A percentile compares a stretch with the other conserved stretches of the same genome.
phyloP scores from a whole-genome alignment of 2,329 filamentous ascomycete genomes.

The Penicillium corylophilum region DNA sequence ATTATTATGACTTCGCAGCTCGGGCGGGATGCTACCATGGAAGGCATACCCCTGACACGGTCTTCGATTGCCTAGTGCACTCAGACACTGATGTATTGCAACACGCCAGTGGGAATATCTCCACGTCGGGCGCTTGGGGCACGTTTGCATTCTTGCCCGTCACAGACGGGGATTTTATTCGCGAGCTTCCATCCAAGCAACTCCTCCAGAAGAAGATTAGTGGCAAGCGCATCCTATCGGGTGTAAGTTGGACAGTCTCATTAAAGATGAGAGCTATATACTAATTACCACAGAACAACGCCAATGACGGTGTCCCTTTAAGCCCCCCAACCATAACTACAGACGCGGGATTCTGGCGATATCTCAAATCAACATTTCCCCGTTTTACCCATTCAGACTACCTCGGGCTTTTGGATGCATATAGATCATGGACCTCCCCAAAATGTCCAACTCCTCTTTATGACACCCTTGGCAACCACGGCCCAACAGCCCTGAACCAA shows the following conservation, averaged over 20 bases:
- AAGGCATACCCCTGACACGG: constrained; percentile 2
- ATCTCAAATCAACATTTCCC: constrained; percentile 43
- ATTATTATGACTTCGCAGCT: constrained; percentile 49
- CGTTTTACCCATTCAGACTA: constrained; percentile 22
- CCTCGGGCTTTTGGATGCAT: constrained; percentile 38
- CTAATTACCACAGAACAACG: constrained; percentile 41
- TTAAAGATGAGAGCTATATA: neutral
- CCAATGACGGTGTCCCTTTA: constrained; percentile 52
- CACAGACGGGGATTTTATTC: constrained; percentile 43
- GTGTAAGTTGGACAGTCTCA: constrained; percentile 8
- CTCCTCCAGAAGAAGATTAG: constrained; percentile 39
- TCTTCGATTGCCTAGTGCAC: constrained; percentile 45
- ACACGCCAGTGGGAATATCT: constrained; percentile 37
- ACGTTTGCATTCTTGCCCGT: constrained; percentile 48
- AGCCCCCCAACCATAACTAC: constrained; percentile 47
- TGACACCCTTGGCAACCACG: constrained; percentile 39
- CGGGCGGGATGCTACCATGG: constrained; percentile 40
- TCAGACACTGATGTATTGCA: constrained; percentile 39
- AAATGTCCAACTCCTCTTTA: constrained; percentile 28
- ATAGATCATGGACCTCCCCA: constrained; percentile 33
- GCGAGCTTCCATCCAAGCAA: constrained; percentile 39
- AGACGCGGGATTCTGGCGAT: constrained; percentile 40
- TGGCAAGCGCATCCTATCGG: constrained; percentile 37
- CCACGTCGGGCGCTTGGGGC: constrained; percentile 36
- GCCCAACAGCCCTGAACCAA: constrained; percentile 52